phyloP scores from a whole-genome alignment of 192 early-diverging fungal species.

The Lunasporangiospora selenospora region DNA sequence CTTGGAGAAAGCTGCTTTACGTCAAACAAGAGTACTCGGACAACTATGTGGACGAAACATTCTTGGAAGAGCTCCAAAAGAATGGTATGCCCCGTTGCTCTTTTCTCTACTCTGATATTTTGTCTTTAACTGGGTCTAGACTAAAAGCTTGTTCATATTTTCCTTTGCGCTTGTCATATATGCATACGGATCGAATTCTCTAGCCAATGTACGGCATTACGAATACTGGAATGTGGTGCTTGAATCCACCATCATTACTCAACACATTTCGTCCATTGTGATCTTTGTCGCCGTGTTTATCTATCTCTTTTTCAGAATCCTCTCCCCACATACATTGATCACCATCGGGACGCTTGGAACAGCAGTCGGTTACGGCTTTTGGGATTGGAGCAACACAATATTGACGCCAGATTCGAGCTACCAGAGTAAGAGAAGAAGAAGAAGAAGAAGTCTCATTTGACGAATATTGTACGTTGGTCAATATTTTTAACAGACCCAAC shows the following conservation, averaged over 20 bases:
- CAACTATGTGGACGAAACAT: constrained; percentile 90
- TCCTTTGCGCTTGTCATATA: background rate
- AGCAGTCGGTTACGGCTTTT: constrained; percentile 72
- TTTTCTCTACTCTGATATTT: background rate
- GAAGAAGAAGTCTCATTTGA: no score
- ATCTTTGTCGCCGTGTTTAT: constrained; percentile 93
- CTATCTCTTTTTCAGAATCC: constrained; percentile 62
- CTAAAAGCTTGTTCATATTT: background rate
- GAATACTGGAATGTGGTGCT: constrained; percentile 83
- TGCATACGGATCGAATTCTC: background rate
- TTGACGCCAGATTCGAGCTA: constrained; percentile 53
- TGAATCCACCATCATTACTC: constrained; percentile 78
- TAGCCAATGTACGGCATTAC: constrained; percentile 84
- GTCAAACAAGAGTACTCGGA: constrained; percentile 90
- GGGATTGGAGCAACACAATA: constrained; percentile 64
- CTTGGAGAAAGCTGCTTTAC: constrained; percentile 87
- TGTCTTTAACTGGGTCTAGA: background rate
- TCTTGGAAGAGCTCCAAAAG: constrained; percentile 86
- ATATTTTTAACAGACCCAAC: background rate
- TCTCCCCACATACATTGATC: constrained; percentile 67
- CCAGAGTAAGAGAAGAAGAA: constrained; percentile 50
- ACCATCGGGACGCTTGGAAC: constrained; percentile 62
- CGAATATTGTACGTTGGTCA: no score
- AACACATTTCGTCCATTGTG: constrained; percentile 86
- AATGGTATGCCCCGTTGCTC: constrained; percentile 64